Conservation (phyloP, 208 protist species). For the Angomonas deanei region DNA sequence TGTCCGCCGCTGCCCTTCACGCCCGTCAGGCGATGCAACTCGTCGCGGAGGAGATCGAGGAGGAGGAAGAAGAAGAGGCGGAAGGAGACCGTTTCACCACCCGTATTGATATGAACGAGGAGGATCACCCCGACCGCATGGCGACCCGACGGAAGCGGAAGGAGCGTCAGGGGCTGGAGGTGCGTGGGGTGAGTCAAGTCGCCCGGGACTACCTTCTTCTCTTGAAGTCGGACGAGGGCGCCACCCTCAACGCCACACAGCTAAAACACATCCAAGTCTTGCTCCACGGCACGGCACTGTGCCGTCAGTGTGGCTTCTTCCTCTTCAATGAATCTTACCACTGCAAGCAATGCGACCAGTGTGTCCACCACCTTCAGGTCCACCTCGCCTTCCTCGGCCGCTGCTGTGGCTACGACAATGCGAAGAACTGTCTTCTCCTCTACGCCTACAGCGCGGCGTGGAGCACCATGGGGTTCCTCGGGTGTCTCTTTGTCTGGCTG, state of each 20-base stretch:
- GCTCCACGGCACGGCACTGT: slow-evolving; percentile 36
- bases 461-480: neutral
- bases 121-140: slow-evolving; percentile 16
- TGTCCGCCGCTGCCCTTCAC: neutral
- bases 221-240: slow-evolving; percentile 17
- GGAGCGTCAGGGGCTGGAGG: slow-evolving; percentile 20
- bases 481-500: slow-evolving; percentile 1
- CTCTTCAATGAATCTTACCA: slow-evolving; percentile 74
- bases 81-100: neutral
- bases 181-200: slow-evolving; percentile 31
- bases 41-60: slow-evolving; percentile 14
- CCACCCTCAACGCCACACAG: neutral
- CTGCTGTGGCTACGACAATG: slow-evolving; percentile 77
- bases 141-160: slow-evolving; percentile 31
- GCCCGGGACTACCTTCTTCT: slow-evolving; percentile 24
- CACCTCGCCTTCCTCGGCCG: slow-evolving; percentile 79
- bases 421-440: slow-evolving; percentile 76
- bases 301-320: slow-evolving; percentile 61
- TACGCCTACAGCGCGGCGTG: slow-evolving; percentile 20
- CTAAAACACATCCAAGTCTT: slow-evolving; percentile 53
- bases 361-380: slow-evolving; percentile 64
- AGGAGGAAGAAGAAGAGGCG: slow-evolving; percentile 12
- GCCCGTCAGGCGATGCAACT: neutral
- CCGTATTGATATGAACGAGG: slow-evolving; percentile 22
- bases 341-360: slow-evolving; percentile 69